These are phyloP conservation scores for Capsella rubella DNA, from an alignment of 441 rosid species.

Conservation along the genomic window DNA sequence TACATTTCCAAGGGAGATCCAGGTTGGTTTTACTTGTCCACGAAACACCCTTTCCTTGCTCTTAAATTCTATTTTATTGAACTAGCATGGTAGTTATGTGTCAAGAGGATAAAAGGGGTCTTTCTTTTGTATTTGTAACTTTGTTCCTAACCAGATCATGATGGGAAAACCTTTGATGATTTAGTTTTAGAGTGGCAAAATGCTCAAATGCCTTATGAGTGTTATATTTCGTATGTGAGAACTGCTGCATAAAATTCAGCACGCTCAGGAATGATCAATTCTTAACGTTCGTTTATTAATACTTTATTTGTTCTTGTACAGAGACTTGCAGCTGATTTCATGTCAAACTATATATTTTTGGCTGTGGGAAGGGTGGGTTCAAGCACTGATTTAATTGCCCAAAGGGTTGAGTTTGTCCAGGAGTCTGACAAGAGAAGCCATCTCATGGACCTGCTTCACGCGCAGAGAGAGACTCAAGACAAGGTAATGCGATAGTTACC, in stretches of 20 bases:
- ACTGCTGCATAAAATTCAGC: constrained; percentile 14
- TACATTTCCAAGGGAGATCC: constrained; percentile 70
- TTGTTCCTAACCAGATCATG: constrained; percentile 5
- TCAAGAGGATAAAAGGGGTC: background rate
- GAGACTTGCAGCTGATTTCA: constrained; percentile 68
- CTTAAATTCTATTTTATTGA: background rate
- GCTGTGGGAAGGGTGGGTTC: constrained; percentile 79
- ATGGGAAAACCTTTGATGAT: constrained; percentile 26
- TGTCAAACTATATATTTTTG: constrained; percentile 62
- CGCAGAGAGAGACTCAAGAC: constrained; percentile 61
- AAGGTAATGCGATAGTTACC: constrained; percentile 48
- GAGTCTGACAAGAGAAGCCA: constrained; percentile 70
- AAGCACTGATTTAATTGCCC: constrained; percentile 69
- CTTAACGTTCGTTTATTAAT: constrained; percentile 7
- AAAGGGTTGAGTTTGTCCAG: constrained; percentile 63
- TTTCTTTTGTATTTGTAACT: constrained; percentile 6
- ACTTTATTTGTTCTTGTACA: constrained; percentile 41
- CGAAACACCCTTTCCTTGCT: constrained; percentile 7
- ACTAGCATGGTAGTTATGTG: background rate
- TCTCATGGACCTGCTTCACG: constrained; percentile 74
- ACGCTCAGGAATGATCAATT: constrained; percentile 17
- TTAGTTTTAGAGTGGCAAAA: constrained; percentile 25
- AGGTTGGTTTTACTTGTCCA: constrained; percentile 47
- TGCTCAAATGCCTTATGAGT: constrained; percentile 18
- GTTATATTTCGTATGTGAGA: constrained; percentile 6